phyloP scores from a whole-genome alignment of 345 rosid species.

The Isatis tinctoria region DNA sequence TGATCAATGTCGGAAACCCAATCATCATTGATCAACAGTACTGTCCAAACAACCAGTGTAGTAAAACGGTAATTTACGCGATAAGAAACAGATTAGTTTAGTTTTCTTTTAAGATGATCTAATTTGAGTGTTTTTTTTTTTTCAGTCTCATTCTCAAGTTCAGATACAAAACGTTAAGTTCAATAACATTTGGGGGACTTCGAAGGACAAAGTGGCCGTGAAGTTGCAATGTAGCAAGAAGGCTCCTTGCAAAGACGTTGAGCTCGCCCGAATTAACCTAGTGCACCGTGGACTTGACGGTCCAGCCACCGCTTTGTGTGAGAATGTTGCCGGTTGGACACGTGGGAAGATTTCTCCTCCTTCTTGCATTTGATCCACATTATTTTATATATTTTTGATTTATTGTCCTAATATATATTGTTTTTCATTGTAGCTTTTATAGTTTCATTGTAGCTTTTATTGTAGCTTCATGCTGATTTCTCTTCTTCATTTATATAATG shows the following conservation, averaged over 20 bases:
- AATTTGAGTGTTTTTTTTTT: neutral
- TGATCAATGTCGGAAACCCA: conserved; percentile 28
- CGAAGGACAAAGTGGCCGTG: conserved; percentile 29
- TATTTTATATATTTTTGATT: neutral
- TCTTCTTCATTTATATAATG: no score
- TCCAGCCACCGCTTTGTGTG: conserved; percentile 30
- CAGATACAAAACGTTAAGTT: conserved; percentile 33
- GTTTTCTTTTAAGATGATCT: neutral
- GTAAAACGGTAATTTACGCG: neutral
- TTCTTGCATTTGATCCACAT: conserved; percentile 19
- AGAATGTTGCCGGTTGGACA: conserved; percentile 23
- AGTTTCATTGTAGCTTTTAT: neutral
- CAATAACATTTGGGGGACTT: conserved; percentile 39
- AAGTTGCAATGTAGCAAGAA: conserved; percentile 30
- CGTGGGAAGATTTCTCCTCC: conserved; percentile 17
- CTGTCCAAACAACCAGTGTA: conserved; percentile 23
- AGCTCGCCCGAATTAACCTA: conserved; percentile 22
- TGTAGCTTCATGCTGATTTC: no score
- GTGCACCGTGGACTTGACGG: conserved; percentile 6
- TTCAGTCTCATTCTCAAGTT: conserved; percentile 28
- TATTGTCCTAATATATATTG: neutral
- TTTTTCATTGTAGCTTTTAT: neutral
- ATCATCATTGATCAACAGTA: conserved; percentile 33
- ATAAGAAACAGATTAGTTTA: neutral
- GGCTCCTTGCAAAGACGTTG: conserved; percentile 30